Evolutionary conservation across 129 eudicot species (phyloP).

Genomic region (Centrapalus pauciflorus): DNA sequence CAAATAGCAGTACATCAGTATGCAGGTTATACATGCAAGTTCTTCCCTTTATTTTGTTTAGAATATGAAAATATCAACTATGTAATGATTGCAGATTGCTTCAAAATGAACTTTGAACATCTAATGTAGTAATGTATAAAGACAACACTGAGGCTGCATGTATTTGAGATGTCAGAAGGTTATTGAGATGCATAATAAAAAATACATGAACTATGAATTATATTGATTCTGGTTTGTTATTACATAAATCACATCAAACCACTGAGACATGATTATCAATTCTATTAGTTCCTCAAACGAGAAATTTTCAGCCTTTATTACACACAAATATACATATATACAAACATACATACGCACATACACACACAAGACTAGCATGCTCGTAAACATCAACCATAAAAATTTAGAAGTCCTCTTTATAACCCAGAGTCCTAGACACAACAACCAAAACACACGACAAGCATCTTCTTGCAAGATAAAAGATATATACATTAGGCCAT

Average conservation of each 20-base stretch:
- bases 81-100: not conserved
- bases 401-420: not conserved
- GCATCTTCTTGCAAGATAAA: not conserved
- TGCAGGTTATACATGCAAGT: not conserved
- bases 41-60: not conserved
- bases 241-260: not conserved
- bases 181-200: not conserved
- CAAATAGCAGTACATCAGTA: too few species aligned
- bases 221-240: not conserved
- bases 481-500: not conserved
- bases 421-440: not conserved
- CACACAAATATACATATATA: too few species aligned
- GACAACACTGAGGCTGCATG: not conserved
- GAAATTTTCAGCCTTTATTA: not conserved
- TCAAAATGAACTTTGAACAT: not conserved
- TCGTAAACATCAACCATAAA: not conserved
- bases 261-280: not conserved
- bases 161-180: not conserved
- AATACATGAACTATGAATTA: too few species aligned
- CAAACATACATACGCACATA: too few species aligned
- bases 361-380: not conserved
- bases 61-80: not conserved
- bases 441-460: not conserved
- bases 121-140: not conserved
- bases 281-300: not conserved